phyloP scores from a whole-genome alignment of 2,329 filamentous ascomycete genomes.

The Pyricularia grisea region DNA sequence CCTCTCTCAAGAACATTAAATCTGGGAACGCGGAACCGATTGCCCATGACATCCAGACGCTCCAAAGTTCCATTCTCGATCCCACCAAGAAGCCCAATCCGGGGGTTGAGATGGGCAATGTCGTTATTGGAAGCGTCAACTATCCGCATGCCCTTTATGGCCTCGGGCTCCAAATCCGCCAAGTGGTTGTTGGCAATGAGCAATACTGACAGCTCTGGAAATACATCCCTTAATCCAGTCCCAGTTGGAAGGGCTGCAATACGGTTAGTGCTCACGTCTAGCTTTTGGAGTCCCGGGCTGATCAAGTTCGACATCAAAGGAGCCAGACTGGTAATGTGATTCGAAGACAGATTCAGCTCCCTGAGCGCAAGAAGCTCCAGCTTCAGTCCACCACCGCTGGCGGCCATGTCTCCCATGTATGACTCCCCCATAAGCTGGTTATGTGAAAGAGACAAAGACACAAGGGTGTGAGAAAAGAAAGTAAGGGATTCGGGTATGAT shows the following conservation, averaged over 20 bases:
- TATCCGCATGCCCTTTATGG: slow-evolving; percentile 63
- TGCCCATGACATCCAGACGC: slow-evolving; percentile 70
- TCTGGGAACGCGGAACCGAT: slow-evolving; percentile 78
- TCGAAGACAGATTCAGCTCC: slow-evolving; percentile 67
- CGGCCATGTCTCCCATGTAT: slow-evolving; percentile 41
- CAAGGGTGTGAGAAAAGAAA: slow-evolving; percentile 62
- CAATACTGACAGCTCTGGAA: slow-evolving; percentile 62
- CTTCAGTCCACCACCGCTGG: slow-evolving; percentile 32
- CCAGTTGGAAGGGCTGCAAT: slow-evolving; percentile 55
- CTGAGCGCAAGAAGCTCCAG: slow-evolving; percentile 65
- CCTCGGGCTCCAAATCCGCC: slow-evolving; percentile 60
- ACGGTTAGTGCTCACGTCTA: slow-evolving; percentile 80
- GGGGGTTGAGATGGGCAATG: slow-evolving; percentile 70
- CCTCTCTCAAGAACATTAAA: slow-evolving; percentile 79
- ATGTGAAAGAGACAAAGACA: slow-evolving; percentile 63
- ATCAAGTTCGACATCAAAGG: slow-evolving; percentile 56
- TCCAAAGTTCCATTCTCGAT: slow-evolving; percentile 63
- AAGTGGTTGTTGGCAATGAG: slow-evolving; percentile 74
- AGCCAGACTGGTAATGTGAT: slow-evolving; percentile 62
- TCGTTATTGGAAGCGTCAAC: slow-evolving; percentile 81
- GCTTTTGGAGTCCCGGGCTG: slow-evolving; percentile 65
- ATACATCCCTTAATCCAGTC: slow-evolving; percentile 47
- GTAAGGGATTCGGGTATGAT: slow-evolving; percentile 61
- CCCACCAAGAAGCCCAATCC: slow-evolving; percentile 65
- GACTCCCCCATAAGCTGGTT: slow-evolving; percentile 59